Conservation (phyloP, 148 eudicot species). For the Rhododendron molle region DNA sequence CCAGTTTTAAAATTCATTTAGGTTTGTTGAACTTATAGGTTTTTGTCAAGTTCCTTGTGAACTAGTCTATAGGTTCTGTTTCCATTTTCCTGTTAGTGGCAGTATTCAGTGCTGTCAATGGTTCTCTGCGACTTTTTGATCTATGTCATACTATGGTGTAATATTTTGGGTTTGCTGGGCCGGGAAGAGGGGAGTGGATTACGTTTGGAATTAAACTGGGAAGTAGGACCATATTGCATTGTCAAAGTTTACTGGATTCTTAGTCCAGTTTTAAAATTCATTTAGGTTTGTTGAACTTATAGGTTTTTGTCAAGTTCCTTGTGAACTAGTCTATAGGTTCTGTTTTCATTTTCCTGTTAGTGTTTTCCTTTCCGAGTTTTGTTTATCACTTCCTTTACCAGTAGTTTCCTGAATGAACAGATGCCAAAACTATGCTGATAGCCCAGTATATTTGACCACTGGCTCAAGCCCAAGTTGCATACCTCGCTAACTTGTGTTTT, state of each 20-base stretch:
- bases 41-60: not conserved
- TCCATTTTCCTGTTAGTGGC: not conserved
- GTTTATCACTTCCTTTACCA: not conserved
- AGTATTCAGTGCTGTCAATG: not conserved
- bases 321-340: not conserved
- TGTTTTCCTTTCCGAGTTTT: not conserved
- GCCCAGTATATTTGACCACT: not conserved
- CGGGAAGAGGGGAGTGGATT: not conserved
- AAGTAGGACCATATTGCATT: not conserved
- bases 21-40: not conserved
- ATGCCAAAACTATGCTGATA: not conserved
- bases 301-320: not conserved
- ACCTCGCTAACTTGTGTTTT: not conserved
- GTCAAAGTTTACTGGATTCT: not conserved
- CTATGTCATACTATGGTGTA: not conserved
- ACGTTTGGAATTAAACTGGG: not conserved
- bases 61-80: not conserved
- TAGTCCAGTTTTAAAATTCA: not conserved
- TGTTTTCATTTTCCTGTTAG: not conserved
- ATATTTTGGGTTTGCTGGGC: not conserved
- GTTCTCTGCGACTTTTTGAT: not conserved
- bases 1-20: not conserved
- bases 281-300: not conserved
- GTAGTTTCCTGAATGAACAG: not conserved
- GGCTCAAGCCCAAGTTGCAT: not conserved